Conservation (phyloP, 2,329 filamentous ascomycete species). For the Plenodomus tracheiphilus region DNA sequence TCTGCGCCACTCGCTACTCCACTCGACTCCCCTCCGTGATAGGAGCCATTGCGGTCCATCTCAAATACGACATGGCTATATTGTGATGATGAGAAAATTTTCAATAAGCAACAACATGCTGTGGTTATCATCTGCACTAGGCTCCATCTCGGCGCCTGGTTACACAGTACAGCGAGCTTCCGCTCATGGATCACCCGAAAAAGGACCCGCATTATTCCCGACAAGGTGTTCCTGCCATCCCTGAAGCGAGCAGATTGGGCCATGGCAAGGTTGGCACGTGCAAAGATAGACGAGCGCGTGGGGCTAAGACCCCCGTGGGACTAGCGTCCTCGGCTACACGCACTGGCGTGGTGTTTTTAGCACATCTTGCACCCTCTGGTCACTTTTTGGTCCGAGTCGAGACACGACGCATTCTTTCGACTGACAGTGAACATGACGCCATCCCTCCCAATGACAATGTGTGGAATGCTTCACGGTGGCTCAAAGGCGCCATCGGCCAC, state of each 20-base stretch:
- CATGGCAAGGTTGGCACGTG: slow-evolving; percentile 6
- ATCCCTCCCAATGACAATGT: too few species aligned
- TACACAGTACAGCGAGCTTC: not conserved
- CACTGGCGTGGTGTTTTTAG: slow-evolving; percentile 15
- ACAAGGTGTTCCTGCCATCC: not conserved
- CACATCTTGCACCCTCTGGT: slow-evolving; percentile 5
- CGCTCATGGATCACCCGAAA: not conserved
- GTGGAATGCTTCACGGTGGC: too few species aligned
- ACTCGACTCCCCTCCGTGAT: not conserved
- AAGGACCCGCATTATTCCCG: not conserved
- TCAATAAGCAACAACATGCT: too few species aligned
- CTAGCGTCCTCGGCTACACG: slow-evolving; percentile 10
- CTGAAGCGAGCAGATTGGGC: slow-evolving; percentile 10
- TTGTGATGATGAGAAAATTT: too few species aligned
- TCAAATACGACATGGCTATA: too few species aligned
- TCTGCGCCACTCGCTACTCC: not conserved
- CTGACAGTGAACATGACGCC: not conserved
- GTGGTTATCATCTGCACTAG: too few species aligned
- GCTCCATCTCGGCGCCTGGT: not conserved
- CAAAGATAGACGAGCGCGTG: slow-evolving; percentile 5
- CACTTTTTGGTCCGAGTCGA: not conserved
- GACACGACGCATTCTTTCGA: not conserved
- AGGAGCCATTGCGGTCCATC: not conserved
- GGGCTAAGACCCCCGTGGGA: slow-evolving; percentile 8
- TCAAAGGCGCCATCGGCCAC: too few species aligned